Base-by-base conservation (phyloP, 805 yeast genomes). In the Cyberlindnera sargentensis region DNA sequence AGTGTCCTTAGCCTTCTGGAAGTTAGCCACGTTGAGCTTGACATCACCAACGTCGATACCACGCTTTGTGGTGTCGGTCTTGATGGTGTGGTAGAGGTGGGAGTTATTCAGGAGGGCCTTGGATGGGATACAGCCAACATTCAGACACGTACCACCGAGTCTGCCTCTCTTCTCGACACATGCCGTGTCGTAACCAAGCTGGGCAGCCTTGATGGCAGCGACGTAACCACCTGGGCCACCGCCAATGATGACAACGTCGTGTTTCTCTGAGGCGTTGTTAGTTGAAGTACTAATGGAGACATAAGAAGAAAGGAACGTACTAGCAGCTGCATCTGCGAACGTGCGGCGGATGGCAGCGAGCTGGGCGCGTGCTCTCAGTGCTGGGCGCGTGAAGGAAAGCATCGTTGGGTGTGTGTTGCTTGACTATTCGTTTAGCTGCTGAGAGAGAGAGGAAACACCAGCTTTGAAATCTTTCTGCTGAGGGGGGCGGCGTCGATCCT, bases 201-300 rank as follows among this genome's bases (percentile, higher is more conserved):
- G 99, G 40, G 99, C 99, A 47, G 96, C 96, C 68, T 88, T 91
- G 67, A 93, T 93, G 60, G 99, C 99, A 44, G 97, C 98, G 57
- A 93, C 93, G 66, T 93, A 93, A 50, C 99, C 99, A 67, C 98
- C 99, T 55, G 99, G 99, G 47, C 99, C 99, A 58, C 97, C 98
- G 56, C 99, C 99, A 61, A 93, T 84, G 57, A 93, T 87, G 43
- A 91, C 95, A 43, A 93, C 78, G 61, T 93, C 98, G 64, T 87
- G 93, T 61, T 82, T 82, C 57, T 55, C 57, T 47, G 52, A 28
- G 28, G 47, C 47, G 27, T 8, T 20, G 6, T 29, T 23, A 31
- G 6, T 32, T 44, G 41, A 39, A 39, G 47, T 43, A 34, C 10
- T 36, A n/a, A 27, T 31, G 33, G 33, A n/a, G 33, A n/a, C 8